Conservation (phyloP, 345 rosid species). For the Kandelia obovata region DNA sequence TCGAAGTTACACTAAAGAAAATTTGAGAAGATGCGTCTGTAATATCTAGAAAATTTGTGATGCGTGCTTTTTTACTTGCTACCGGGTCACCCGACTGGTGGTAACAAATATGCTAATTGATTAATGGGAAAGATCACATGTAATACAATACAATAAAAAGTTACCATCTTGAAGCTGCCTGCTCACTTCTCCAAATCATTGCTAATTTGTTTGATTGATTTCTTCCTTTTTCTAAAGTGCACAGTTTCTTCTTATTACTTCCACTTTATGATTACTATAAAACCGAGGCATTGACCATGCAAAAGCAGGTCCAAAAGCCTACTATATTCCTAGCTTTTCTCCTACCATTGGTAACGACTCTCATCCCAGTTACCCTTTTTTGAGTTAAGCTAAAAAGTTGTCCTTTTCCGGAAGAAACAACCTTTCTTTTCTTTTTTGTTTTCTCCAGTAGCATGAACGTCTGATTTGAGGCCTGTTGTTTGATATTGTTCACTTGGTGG, state of each 20-base stretch:
- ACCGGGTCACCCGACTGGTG: too few species aligned
- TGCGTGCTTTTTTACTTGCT: too few species aligned
- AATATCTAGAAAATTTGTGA: too few species aligned
- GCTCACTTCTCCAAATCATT: background rate
- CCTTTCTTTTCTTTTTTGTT: background rate
- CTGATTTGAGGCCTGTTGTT: conserved; percentile 11
- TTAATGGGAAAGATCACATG: too few species aligned
- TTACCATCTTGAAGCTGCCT: background rate
- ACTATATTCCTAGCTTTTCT: background rate
- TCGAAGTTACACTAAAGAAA: too few species aligned
- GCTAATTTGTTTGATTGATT: background rate
- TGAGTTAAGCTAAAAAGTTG: conserved; percentile 3
- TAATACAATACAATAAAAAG: background rate
- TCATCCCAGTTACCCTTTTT: conserved; percentile 6
- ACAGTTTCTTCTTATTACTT: conserved; percentile 23
- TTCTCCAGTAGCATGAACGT: background rate
- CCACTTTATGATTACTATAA: conserved; percentile 12
- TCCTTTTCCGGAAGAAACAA: conserved; percentile 3
- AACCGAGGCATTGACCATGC: conserved; percentile 26
- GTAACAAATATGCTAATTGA: too few species aligned
- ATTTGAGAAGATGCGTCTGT: too few species aligned
- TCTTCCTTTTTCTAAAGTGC: conserved; percentile 3
- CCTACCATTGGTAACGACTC: background rate
- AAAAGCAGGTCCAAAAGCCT: conserved; percentile 14
- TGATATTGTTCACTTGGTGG: background rate